Percentiles rank a stretch among this genome's conserved stretches.
Conservation (phyloP, 352 stramenopile species). For the Phytophthora capsici region DNA sequence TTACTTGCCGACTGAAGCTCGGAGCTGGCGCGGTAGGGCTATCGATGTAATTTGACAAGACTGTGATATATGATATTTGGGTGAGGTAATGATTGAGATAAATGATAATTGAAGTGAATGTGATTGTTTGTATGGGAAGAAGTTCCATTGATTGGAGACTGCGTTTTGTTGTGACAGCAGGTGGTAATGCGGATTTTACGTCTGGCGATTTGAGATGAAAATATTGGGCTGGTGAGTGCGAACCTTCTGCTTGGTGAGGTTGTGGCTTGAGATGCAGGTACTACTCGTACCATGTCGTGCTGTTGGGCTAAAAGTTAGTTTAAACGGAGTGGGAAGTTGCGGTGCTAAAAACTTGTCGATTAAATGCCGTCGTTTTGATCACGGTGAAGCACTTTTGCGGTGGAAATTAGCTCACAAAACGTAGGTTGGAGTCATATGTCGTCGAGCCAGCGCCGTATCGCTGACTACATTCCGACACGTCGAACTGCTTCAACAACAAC, state of each 20-base stretch:
- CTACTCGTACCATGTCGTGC: too few species aligned
- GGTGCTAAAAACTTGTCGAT: not conserved
- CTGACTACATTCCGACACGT: conserved; percentile 30
- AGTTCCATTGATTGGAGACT: not conserved
- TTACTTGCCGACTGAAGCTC: conserved; percentile 32
- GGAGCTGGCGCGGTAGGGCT: too few species aligned
- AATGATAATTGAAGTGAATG: not conserved
- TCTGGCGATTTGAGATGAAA: conserved; percentile 23
- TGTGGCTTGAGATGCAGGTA: not conserved
- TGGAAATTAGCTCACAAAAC: not conserved
- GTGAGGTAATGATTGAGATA: not conserved
- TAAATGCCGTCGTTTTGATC: not conserved
- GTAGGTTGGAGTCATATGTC: conserved; percentile 4
- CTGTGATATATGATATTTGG: not conserved
- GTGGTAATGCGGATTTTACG: conserved; percentile 5
- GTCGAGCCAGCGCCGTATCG: conserved; percentile 4
- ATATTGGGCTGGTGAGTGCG: conserved; percentile 17
- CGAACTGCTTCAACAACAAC: conserved; percentile 15
- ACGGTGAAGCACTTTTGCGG: too few species aligned
- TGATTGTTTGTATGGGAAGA: not conserved
- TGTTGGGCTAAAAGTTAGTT: not conserved
- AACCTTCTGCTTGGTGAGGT: conserved; percentile 18
- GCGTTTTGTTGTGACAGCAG: not conserved
- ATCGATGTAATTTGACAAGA: conserved; percentile 1
- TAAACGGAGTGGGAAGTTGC: not conserved